Conservation (phyloP, 768 basidiomycete genomes). For the Imleria badia region DNA sequence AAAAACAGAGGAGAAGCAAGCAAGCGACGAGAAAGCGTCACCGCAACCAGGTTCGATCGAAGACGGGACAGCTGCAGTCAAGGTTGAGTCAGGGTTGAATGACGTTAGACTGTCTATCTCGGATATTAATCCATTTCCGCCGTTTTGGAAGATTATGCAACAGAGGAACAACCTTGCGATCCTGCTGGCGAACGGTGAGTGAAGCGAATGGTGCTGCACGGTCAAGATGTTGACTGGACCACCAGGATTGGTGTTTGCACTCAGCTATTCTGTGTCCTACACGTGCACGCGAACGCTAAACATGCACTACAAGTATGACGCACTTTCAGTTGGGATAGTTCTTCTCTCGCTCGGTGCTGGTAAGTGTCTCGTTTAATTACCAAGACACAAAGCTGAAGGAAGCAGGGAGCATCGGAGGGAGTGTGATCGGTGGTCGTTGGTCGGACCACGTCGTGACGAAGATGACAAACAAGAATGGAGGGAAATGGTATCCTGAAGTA, state of each 20-base stretch:
- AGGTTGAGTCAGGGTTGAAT: constrained; percentile 11
- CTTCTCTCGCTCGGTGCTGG: constrained; percentile 74
- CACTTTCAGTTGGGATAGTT: constrained; percentile 73
- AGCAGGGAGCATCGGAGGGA: constrained; percentile 50
- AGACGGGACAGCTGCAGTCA: constrained; percentile 18
- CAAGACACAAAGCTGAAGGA: neutral
- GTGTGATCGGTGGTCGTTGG: constrained; percentile 57
- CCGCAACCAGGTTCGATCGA: constrained; percentile 20
- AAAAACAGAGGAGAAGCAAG: constrained; percentile 11
- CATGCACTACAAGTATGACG: constrained; percentile 58
- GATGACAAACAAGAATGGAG: constrained; percentile 45
- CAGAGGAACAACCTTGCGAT: constrained; percentile 68
- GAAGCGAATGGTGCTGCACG: neutral
- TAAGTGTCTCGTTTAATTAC: constrained; percentile 26
- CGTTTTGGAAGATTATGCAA: constrained; percentile 56
- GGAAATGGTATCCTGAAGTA: constrained; percentile 63
- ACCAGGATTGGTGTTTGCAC: constrained; percentile 68
- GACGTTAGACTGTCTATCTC: constrained; percentile 55
- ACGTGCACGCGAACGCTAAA: constrained; percentile 72
- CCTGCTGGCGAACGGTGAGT: constrained; percentile 37
- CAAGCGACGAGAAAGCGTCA: constrained; percentile 14
- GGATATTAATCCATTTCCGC: constrained; percentile 76
- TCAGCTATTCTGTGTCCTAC: constrained; percentile 69
- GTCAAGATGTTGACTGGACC: constrained; percentile 7
- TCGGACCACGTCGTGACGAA: constrained; percentile 49